A percentile compares a stretch with the other conserved stretches of the same genome.
Evolutionary conservation across 208 protist genomes (phyloP).

Genomic region (Angomonas desouzai): DNA sequence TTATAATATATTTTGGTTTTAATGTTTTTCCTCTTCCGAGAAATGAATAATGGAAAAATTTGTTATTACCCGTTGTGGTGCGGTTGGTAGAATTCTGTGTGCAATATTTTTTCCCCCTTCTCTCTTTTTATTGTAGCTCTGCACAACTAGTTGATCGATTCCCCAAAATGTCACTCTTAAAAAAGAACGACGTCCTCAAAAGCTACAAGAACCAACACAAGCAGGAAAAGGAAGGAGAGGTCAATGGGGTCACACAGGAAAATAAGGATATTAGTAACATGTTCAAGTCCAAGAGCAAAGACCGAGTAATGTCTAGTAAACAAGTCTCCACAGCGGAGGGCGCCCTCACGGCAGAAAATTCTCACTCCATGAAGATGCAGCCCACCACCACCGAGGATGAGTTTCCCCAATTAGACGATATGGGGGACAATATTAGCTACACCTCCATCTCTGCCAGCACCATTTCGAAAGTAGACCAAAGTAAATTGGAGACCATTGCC

Average conservation of each 20-base stretch:
- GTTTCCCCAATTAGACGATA: conserved; percentile 16
- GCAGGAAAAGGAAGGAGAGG: background rate
- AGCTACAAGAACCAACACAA: conserved; percentile 23
- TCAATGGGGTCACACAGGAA: background rate
- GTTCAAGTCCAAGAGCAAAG: conserved; percentile 7
- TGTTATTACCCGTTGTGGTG: too few relatives aligned
- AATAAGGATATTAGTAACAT: conserved; percentile 5
- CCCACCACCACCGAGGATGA: conserved; percentile 13
- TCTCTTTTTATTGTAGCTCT: too few relatives aligned
- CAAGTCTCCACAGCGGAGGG: background rate
- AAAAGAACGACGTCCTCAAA: conserved; percentile 39
- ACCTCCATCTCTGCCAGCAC: conserved; percentile 1
- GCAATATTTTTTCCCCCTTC: background rate
- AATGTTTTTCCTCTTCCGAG: too few relatives aligned
- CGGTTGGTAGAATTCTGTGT: background rate
- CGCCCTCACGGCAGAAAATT: background rate
- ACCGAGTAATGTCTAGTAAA: background rate
- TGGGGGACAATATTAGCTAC: conserved; percentile 5
- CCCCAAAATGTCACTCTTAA: conserved; percentile 29
- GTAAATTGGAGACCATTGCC: background rate
- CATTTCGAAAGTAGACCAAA: conserved; percentile 8
- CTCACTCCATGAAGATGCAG: background rate
- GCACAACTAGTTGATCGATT: conserved; percentile 7
- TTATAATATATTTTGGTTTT: too few relatives aligned
- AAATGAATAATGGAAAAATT: too few relatives aligned